Evolutionary conservation across 441 rosid species (phyloP).

Genomic region (Pelargonium cotyledonis): DNA sequence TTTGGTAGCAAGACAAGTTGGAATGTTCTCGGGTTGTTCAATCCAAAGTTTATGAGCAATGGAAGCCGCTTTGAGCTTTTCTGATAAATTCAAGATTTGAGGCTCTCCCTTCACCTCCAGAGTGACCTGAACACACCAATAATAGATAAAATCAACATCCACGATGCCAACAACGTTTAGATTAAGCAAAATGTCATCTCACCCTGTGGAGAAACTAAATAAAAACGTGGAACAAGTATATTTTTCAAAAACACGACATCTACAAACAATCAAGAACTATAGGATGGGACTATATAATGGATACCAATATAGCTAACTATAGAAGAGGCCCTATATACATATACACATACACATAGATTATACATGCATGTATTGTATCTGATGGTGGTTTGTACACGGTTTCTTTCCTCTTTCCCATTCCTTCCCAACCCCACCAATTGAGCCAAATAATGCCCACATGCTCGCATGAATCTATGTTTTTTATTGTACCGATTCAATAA

Average conservation of each 20-base stretch:
- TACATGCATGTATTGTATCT: no score
- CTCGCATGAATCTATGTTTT: no score
- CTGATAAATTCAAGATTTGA: constrained; percentile 66
- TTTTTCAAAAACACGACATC: not conserved
- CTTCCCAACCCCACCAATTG: no score
- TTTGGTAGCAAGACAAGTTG: constrained; percentile 83
- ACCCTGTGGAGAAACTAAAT: not conserved
- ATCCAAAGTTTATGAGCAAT: constrained; percentile 76
- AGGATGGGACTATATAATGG: not conserved
- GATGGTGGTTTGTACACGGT: no score
- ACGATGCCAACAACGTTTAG: not conserved
- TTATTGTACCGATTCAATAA: no score
- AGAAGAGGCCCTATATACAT: no score
- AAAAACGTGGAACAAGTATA: no score
- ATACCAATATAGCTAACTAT: no score
- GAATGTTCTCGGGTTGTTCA: constrained; percentile 81
- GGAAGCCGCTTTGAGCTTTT: constrained; percentile 57
- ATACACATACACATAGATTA: no score
- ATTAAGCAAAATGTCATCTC: not conserved
- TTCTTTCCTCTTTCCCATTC: no score
- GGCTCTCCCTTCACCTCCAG: constrained; percentile 87
- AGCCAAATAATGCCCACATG: no score
- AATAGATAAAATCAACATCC: not conserved
- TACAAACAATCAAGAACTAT: not conserved
- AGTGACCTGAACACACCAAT: constrained; percentile 43